phyloP scores from a whole-genome alignment of 1,284 basidiomycete species.

The Moesziomyces parantarcticus region DNA sequence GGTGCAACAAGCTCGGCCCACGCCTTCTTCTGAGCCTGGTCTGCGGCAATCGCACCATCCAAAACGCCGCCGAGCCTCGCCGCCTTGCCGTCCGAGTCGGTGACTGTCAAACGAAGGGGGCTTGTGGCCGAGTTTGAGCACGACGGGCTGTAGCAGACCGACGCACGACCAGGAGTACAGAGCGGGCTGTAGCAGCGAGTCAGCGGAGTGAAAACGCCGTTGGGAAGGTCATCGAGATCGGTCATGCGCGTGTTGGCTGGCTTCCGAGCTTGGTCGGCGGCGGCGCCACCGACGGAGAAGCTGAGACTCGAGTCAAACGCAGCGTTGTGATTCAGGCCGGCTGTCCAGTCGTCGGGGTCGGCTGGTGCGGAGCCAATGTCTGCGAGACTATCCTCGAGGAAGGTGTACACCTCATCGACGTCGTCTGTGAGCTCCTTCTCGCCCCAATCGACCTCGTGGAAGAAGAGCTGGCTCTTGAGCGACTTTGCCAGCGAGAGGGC shows the following conservation, averaged over 20 bases:
- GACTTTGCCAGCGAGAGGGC: conserved; percentile 87
- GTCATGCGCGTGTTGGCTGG: conserved; percentile 68
- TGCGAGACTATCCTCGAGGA: conserved; percentile 78
- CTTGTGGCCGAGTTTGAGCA: conserved; percentile 48
- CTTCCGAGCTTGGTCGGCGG: conserved; percentile 10
- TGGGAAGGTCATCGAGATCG: conserved; percentile 80
- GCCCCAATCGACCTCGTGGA: conserved; percentile 97
- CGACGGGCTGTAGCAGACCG: conserved; percentile 50
- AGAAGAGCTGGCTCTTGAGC: conserved; percentile 90
- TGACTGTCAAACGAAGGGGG: conserved; percentile 25
- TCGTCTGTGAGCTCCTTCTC: conserved; percentile 84
- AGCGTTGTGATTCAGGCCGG: conserved; percentile 28
- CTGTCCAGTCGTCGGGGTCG: conserved; percentile 36
- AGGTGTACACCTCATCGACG: conserved; percentile 95
- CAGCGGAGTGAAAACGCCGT: conserved; percentile 93
- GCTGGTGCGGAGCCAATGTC: conserved; percentile 18
- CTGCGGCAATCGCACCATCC: conserved; percentile 13
- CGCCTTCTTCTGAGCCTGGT: conserved; percentile 70
- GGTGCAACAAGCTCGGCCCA: conserved; percentile 81
- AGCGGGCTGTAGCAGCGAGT: conserved; percentile 99
- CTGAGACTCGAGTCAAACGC: conserved; percentile 30
- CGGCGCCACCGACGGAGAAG: conserved; percentile 23
- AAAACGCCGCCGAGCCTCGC: conserved; percentile 11
- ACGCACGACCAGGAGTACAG: conserved; percentile 72
- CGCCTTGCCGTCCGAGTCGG: conserved; percentile 8